Percentiles rank a stretch among this genome's conserved stretches.
These are phyloP conservation scores for Castanea mollissima DNA, from an alignment of 306 rosid genomes.

Conservation along the genomic window DNA sequence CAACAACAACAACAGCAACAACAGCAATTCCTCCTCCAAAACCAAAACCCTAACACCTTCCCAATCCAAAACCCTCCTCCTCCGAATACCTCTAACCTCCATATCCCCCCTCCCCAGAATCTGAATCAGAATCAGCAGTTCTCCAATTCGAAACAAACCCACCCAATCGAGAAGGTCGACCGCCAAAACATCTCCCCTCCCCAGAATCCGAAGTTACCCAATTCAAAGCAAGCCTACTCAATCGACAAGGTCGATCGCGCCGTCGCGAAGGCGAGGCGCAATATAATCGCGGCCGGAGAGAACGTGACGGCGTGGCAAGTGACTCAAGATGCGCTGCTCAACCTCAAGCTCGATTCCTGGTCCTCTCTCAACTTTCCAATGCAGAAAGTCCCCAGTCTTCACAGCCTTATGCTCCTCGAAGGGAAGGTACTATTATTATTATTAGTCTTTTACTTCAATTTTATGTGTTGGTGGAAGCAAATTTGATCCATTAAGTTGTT, in stretches of 20 bases:
- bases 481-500: background rate
- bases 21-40: background rate
- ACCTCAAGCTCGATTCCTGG: constrained; percentile 64
- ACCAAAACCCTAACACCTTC: too few species aligned
- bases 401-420: constrained; percentile 50
- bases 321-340: constrained; percentile 48
- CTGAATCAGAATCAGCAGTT: too few species aligned
- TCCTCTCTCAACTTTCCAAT: constrained; percentile 53
- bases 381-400: constrained; percentile 73
- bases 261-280: constrained; percentile 43
- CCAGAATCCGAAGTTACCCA: too few species aligned
- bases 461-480: background rate
- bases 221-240: too few species aligned
- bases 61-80: constrained; percentile 7
- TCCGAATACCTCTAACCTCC: too few species aligned
- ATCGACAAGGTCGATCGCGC: constrained; percentile 39
- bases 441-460: background rate
- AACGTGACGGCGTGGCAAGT: constrained; percentile 73
- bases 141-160: too few species aligned
- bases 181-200: too few species aligned
- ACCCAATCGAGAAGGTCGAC: too few species aligned
- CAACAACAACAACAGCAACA: too few species aligned
- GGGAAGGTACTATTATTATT: constrained; percentile 57
- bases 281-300: constrained; percentile 46
- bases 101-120: too few species aligned